These are phyloP conservation scores for Lachnellula willkommii DNA, from an alignment of 2,329 filamentous ascomycete species.

Conservation along the genomic window DNA sequence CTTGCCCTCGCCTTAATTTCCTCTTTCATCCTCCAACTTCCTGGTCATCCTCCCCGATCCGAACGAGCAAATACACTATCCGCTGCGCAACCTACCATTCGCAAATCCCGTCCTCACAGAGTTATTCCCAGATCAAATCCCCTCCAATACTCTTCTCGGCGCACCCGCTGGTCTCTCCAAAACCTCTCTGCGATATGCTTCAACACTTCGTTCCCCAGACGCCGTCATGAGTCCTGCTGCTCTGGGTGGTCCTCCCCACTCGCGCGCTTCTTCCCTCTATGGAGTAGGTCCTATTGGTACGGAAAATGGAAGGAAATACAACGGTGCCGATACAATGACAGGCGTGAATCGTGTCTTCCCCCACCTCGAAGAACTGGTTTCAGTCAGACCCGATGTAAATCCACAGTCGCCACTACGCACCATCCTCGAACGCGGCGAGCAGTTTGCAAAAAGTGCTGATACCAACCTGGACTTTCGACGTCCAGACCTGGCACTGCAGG, in stretches of 20 bases:
- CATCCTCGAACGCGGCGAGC: conserved; percentile 49
- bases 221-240: conserved; percentile 30
- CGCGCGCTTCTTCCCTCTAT: conserved; percentile 22
- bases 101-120: neutral
- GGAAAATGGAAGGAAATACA: conserved; percentile 13
- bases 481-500: conserved; percentile 70
- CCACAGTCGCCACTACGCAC: conserved; percentile 44
- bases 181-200: conserved; percentile 17
- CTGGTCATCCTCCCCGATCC: too few relatives aligned
- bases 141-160: neutral
- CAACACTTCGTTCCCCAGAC: neutral
- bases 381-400: conserved; percentile 30
- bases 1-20: too few relatives aligned
- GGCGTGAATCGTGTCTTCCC: conserved; percentile 30
- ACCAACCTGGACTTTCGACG: conserved; percentile 57
- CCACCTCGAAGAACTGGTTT: conserved; percentile 41
- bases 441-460: conserved; percentile 54
- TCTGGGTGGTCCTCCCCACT: conserved; percentile 20
- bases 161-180: neutral
- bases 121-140: neutral
- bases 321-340: conserved; percentile 16
- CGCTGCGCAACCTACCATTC: too few relatives aligned
- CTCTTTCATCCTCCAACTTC: too few relatives aligned
- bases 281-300: conserved; percentile 21
- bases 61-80: neutral